These are phyloP conservation scores for Crotalaria pallida DNA, from an alignment of 306 rosid genomes.

Conservation along the genomic window DNA sequence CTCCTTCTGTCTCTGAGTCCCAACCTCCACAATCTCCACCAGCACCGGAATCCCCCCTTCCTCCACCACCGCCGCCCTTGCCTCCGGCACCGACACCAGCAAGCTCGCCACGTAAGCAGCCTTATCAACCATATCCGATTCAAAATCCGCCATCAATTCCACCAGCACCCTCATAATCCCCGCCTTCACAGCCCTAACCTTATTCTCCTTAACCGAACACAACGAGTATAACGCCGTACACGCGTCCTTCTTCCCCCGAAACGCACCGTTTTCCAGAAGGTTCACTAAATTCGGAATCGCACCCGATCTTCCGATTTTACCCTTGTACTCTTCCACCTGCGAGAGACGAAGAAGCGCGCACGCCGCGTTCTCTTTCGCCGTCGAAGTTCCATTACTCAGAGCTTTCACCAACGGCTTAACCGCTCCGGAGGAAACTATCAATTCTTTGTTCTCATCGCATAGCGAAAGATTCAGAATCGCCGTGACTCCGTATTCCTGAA, in stretches of 20 bases:
- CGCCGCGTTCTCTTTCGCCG: conserved; percentile 93
- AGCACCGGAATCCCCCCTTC: conserved; percentile 92
- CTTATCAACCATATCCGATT: conserved; percentile 89
- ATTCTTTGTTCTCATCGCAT: conserved; percentile 86
- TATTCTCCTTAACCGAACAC: conserved; percentile 78
- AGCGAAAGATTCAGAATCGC: conserved; percentile 86
- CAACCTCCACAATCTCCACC: conserved; percentile 87
- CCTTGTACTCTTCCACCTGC: conserved; percentile 66
- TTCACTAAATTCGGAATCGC: conserved; percentile 75
- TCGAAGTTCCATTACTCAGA: conserved; percentile 51
- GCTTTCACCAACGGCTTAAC: conserved; percentile 72
- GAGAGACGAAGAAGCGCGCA: conserved; percentile 83
- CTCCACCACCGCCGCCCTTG: conserved; percentile 65
- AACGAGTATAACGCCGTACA: conserved; percentile 84
- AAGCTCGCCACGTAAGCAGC: conserved; percentile 83
- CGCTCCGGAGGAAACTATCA: conserved; percentile 73
- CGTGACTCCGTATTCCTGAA: conserved; percentile 94
- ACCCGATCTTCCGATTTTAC: conserved; percentile 79
- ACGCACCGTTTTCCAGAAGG: conserved; percentile 61
- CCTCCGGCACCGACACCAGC: conserved; percentile 64
- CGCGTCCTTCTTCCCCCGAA: conserved; percentile 91
- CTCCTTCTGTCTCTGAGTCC: conserved; percentile 85
- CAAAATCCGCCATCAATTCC: conserved; percentile 90
- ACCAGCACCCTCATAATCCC: conserved; percentile 86
- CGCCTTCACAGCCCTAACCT: conserved; percentile 67